Conservation (phyloP, 768 basidiomycete species). For the Saitozyma sp. region DNA sequence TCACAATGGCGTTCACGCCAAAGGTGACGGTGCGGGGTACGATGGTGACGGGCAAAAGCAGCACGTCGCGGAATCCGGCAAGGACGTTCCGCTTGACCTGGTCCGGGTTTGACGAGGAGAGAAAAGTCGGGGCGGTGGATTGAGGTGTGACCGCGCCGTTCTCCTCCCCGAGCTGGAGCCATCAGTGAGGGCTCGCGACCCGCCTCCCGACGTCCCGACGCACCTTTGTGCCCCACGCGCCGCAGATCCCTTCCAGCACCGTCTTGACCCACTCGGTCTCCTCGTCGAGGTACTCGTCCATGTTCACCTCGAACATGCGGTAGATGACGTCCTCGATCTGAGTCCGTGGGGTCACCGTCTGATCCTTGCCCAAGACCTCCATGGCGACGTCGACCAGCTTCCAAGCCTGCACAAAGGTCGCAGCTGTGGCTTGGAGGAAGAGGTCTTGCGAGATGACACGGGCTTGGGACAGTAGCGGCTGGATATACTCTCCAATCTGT, state of each 20-base stretch:
- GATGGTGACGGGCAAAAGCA: constrained; percentile 91
- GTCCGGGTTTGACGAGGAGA: constrained; percentile 82
- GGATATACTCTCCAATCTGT: constrained; percentile 84
- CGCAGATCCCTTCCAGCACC: constrained; percentile 71
- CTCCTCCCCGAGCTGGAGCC: constrained; percentile 29
- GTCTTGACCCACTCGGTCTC: constrained; percentile 80
- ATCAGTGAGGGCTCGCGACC: constrained; percentile 3
- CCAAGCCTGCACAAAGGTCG: constrained; percentile 84
- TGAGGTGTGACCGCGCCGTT: constrained; percentile 15
- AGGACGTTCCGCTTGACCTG: constrained; percentile 89
- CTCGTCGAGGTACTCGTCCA: constrained; percentile 97
- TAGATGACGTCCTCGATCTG: constrained; percentile 76
- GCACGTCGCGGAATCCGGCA: constrained; percentile 82
- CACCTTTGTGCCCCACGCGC: constrained; percentile 67
- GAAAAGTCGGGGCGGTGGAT: constrained; percentile 60
- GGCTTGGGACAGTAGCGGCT: constrained; percentile 71
- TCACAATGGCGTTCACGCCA: constrained; percentile 57
- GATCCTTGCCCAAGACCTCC: constrained; percentile 55
- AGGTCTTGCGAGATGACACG: constrained; percentile 66
- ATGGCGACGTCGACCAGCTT: constrained; percentile 76
- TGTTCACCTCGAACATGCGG: constrained; percentile 90
- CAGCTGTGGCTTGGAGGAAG: constrained; percentile 85
- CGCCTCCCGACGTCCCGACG: constrained; percentile 6
- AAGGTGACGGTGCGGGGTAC: constrained; percentile 72
- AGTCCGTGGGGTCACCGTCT: constrained; percentile 9